Evolutionary conservation across 179 eudicot genomes (phyloP), one percentile per base, ranked within the genome.

Genomic region (Amaranthus tricolor): DNA sequence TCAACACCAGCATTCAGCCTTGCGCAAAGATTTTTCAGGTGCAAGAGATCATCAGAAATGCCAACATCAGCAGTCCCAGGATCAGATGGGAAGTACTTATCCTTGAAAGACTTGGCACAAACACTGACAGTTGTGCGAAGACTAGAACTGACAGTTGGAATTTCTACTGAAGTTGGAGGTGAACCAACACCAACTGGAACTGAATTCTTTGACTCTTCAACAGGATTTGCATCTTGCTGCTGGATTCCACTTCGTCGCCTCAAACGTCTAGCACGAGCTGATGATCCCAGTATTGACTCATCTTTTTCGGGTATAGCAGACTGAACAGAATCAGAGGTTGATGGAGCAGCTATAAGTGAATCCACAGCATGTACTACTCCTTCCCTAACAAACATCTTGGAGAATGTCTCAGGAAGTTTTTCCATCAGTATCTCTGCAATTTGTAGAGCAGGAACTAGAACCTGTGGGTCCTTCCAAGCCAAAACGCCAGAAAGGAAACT

Each of bases 401-500:
- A 84, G 78, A 96, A 96, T 57, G 93, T 89, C 70, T 77, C 93
- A 3, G 99, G 98, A 61, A 96, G 98, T 80, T 96, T 96, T 79
- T 91, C 94, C 97, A 96, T 90, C 67, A 96, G 82, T 68, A 94
- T 96, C 68, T 96, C 97, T 0, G 98, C 91, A 81, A 96, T 90
- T 80, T 96, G 99, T 68, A 96, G 99, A 19, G 98, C 91, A 74
- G 98, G 98, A 74, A 94, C 85, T 84, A 94, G 74, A 55, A 94
- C 98, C 81, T 94, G 99, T 4, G 98, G 96, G 87, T 96, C 99
- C 84, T 96, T 96, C 97, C 96, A 96, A 44, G 98, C 97, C 58
- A 96, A 87, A 75, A 96, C 96, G 59, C 99, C 99, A 82, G 98
- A 92, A 77, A 96, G 90, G 79, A 96, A 96, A 84, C 99, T 96